These are phyloP conservation scores for Globisporangium paroecandrum DNA, from an alignment of 352 stramenopile genomes.

Conservation along the genomic window DNA sequence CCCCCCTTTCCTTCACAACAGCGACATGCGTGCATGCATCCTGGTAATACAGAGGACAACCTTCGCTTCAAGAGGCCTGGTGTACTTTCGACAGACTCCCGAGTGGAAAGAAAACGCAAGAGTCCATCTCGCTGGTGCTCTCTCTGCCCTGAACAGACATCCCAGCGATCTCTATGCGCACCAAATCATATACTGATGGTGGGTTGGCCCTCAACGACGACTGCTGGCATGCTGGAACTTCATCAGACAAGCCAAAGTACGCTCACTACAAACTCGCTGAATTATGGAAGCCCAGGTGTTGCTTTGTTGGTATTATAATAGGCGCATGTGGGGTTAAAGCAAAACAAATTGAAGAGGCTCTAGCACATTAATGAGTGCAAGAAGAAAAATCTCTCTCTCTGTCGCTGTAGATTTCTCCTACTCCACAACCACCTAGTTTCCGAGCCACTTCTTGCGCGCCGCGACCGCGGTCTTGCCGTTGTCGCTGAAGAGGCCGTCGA, in stretches of 20 bases:
- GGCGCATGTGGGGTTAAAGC: background rate
- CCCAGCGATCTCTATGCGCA: background rate
- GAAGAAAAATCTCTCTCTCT: background rate
- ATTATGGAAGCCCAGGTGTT: background rate
- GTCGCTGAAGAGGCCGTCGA: conserved; percentile 66
- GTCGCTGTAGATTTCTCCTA: background rate
- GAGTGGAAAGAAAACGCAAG: background rate
- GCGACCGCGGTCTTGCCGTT: conserved; percentile 51
- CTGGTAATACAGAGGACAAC: background rate
- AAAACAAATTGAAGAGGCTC: background rate
- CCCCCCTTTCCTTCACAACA: no score
- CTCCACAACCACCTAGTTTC: conserved; percentile 1
- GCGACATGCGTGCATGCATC: background rate
- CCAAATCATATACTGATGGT: background rate
- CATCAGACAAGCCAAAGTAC: no score
- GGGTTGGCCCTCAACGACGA: no score
- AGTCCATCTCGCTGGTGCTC: background rate
- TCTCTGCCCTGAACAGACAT: background rate
- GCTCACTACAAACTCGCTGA: background rate
- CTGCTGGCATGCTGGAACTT: no score
- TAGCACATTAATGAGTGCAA: no score
- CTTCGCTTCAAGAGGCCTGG: background rate
- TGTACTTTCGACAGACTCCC: background rate
- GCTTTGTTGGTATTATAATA: background rate
- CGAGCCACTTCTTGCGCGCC: conserved; percentile 38